A percentile compares a stretch with the other conserved stretches of the same genome.
Conservation (phyloP, 306 rosid species). For the Styphnolobium japonicum region DNA sequence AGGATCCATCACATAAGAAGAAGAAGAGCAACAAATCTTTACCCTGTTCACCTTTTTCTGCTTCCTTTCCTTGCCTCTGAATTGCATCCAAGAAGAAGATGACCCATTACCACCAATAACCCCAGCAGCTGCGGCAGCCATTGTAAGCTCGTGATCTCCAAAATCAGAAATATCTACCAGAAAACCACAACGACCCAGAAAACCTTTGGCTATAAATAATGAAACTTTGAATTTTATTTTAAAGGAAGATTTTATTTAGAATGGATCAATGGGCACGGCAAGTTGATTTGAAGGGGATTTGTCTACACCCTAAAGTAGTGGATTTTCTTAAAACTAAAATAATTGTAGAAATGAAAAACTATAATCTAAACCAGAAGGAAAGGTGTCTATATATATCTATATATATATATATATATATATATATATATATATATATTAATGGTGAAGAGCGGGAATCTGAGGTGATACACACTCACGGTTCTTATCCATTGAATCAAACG, state of each 20-base stretch:
- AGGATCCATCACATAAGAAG: constrained; percentile 58
- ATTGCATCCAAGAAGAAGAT: constrained; percentile 50
- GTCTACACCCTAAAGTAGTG: constrained; percentile 5
- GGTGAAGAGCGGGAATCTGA: constrained; percentile 17
- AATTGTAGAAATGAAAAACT: too few relatives aligned
- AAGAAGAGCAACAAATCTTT: constrained; percentile 40
- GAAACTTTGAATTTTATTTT: not conserved
- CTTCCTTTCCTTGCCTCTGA: constrained; percentile 26
- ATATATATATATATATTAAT: too few relatives aligned
- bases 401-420: too few relatives aligned
- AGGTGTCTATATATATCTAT: too few relatives aligned
- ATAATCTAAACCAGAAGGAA: too few relatives aligned
- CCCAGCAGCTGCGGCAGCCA: constrained; percentile 65
- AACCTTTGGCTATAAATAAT: constrained; percentile 15
- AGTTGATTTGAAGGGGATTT: constrained; percentile 15
- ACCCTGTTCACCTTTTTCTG: constrained; percentile 24
- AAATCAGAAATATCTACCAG: not conserved
- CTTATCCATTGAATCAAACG: constrained; percentile 53
- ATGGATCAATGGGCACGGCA: constrained; percentile 39
- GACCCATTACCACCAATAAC: constrained; percentile 45
- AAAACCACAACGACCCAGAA: constrained; percentile 14
- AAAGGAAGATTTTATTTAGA: not conserved
- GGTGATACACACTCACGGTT: not conserved
- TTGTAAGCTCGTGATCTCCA: constrained; percentile 6
- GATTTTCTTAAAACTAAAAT: not conserved